Evolutionary conservation across 345 rosid genomes (phyloP).

Genomic region (Syzygium aqueum): DNA sequence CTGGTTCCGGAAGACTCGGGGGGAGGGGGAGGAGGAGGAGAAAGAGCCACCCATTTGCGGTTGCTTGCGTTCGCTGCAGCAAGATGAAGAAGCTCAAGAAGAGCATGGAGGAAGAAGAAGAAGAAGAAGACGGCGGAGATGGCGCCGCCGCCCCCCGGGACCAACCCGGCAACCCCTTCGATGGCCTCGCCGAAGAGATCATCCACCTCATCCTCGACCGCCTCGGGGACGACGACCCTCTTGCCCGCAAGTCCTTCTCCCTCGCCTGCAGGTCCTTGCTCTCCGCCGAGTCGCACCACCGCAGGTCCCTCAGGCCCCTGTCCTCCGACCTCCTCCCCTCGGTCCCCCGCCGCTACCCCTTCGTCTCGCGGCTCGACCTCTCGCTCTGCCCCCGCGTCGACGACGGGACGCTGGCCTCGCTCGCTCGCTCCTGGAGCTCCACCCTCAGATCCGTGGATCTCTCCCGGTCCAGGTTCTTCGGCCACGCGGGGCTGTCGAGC

Average conservation of each 20-base stretch:
- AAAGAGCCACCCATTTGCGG: not conserved
- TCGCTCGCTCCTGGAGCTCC: slow-evolving; percentile 16
- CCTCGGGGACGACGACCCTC: slow-evolving; percentile 22
- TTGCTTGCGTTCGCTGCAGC: not conserved
- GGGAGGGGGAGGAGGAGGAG: not conserved
- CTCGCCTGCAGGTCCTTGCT: slow-evolving; percentile 42
- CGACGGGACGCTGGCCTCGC: slow-evolving; percentile 18
- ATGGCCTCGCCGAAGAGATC: slow-evolving; percentile 45
- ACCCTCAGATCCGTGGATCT: slow-evolving; percentile 38
- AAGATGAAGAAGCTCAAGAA: not conserved
- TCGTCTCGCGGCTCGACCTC: slow-evolving; percentile 38
- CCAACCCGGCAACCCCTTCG: slow-evolving; percentile 19
- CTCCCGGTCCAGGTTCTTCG: slow-evolving; percentile 39
- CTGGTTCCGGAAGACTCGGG: not conserved
- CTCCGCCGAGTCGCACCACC: slow-evolving; percentile 36
- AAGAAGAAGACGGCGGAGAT: slow-evolving; percentile 11
- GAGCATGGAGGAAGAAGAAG: not conserved
- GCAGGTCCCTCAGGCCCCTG: slow-evolving; percentile 41
- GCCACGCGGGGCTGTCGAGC: slow-evolving; percentile 27
- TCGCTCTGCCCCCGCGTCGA: slow-evolving; percentile 49
- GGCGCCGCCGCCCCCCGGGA: not conserved
- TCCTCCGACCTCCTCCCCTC: slow-evolving; percentile 37
- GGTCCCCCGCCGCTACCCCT: slow-evolving; percentile 43
- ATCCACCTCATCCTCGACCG: slow-evolving; percentile 44
- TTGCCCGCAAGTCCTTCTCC: slow-evolving; percentile 49